A percentile compares a stretch with the other conserved stretches of the same genome.
Conservation (phyloP, 805 yeast species). For the Nakazawaea pomicola region DNA sequence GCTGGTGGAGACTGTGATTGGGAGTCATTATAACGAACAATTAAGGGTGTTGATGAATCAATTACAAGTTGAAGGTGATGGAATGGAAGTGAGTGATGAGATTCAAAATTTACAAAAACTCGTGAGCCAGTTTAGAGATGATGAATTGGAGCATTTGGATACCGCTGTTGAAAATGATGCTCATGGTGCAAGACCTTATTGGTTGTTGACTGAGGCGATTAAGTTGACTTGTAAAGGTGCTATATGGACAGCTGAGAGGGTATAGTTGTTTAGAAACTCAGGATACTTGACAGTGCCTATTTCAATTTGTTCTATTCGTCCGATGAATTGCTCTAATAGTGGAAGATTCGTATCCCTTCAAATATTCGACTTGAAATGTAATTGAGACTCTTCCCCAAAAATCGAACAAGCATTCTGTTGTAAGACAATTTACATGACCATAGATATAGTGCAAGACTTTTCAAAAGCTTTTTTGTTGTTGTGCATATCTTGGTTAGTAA, state of each 20-base stretch:
- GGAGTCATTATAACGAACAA: conserved; percentile 91
- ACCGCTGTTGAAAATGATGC: conserved; percentile 93
- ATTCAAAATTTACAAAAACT: conserved; percentile 50
- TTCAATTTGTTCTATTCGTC: too few species aligned
- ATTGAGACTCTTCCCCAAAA: too few species aligned
- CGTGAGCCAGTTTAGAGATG: conserved; percentile 80
- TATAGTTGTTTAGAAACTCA: conserved; percentile 40
- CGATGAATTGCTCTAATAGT: too few species aligned
- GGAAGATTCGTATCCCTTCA: too few species aligned
- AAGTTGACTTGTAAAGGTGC: conserved; percentile 83
- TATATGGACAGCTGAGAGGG: conserved; percentile 83
- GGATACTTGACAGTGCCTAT: neutral
- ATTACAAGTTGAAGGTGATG: conserved; percentile 41
- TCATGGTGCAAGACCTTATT: conserved; percentile 87
- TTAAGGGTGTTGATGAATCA: conserved; percentile 70
- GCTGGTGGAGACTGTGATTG: conserved; percentile 97
- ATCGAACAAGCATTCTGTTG: too few species aligned
- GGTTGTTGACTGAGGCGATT: conserved; percentile 81
- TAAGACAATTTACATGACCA: too few species aligned
- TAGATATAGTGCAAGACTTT: too few species aligned
- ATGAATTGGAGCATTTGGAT: conserved; percentile 90
- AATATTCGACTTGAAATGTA: too few species aligned
- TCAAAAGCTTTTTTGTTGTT: too few species aligned
- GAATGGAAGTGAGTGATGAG: conserved; percentile 42
- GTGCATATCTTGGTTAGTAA: too few species aligned